phyloP scores from a whole-genome alignment of 345 rosid genomes.

The Lumnitzera littorea region DNA sequence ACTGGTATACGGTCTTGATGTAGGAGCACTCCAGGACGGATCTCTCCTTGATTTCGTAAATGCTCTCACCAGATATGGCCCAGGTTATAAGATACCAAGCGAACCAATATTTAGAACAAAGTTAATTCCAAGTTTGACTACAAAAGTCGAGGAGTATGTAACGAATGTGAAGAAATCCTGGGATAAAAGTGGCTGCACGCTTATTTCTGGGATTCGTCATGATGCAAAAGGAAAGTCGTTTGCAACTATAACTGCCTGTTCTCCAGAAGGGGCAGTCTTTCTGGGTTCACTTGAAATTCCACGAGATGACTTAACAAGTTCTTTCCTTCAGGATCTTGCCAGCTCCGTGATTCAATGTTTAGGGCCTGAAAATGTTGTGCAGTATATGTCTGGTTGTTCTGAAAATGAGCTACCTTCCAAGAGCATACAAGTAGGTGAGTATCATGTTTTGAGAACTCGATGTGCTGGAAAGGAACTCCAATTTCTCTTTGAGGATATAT shows the following conservation, averaged over 20 bases:
- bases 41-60: conserved; percentile 2
- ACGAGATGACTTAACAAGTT: neutral
- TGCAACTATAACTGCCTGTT: conserved; percentile 1
- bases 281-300: neutral
- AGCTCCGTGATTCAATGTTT: neutral
- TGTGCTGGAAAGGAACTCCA: conserved; percentile 4
- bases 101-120: neutral
- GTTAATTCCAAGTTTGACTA: neutral
- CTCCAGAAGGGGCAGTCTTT: conserved; percentile 3
- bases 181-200: conserved; percentile 2
- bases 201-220: neutral
- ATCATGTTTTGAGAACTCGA: neutral
- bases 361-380: conserved; percentile 5
- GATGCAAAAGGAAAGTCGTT: neutral
- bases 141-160: conserved; percentile 5
- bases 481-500: neutral
- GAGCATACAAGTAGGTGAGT: neutral
- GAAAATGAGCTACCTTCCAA: too few relatives aligned
- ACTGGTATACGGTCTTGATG: neutral
- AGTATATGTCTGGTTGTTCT: neutral
- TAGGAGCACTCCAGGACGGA: neutral
- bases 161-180: conserved; percentile 8
- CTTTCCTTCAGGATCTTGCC: neutral
- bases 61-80: conserved; percentile 2
- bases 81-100: neutral